Conservation (phyloP, 768 basidiomycete species). For the Lactarius evosmus region DNA sequence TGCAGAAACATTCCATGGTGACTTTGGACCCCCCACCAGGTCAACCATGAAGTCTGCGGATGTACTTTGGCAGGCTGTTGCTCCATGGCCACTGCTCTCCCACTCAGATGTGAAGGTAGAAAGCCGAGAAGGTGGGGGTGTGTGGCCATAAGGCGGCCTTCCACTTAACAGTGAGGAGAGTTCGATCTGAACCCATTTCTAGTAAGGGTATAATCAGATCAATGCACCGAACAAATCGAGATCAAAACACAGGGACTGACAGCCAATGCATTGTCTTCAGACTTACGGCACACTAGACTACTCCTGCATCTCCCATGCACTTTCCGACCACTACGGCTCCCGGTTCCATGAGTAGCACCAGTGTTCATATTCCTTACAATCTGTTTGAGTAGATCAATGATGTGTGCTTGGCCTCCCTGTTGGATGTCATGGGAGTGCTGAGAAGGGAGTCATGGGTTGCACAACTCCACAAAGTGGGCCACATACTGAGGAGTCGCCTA, state of each 20-base stretch:
- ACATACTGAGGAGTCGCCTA: background rate
- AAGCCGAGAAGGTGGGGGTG: background rate
- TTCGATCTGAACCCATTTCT: background rate
- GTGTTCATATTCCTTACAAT: background rate
- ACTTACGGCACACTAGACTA: background rate
- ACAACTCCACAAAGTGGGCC: background rate
- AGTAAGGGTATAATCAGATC: too few species aligned
- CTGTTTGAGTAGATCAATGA: background rate
- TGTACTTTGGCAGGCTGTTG: background rate
- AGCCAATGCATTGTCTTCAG: background rate
- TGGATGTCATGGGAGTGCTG: background rate
- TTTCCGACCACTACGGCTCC: background rate
- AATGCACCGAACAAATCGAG: too few species aligned
- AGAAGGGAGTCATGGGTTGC: background rate
- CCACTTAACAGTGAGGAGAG: background rate
- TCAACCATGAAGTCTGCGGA: background rate
- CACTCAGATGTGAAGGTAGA: background rate
- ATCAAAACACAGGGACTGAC: background rate
- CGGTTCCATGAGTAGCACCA: background rate
- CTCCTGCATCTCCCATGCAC: background rate
- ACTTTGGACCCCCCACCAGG: background rate
- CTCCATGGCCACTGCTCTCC: background rate
- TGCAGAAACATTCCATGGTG: background rate
- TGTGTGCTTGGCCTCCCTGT: background rate
- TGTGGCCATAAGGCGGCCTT: background rate